Percentiles rank a stretch among this genome's conserved stretches.
These are phyloP conservation scores for Gamsiella multidivaricata DNA, from an alignment of 192 early-diverging fungal species.

Conservation along the genomic window DNA sequence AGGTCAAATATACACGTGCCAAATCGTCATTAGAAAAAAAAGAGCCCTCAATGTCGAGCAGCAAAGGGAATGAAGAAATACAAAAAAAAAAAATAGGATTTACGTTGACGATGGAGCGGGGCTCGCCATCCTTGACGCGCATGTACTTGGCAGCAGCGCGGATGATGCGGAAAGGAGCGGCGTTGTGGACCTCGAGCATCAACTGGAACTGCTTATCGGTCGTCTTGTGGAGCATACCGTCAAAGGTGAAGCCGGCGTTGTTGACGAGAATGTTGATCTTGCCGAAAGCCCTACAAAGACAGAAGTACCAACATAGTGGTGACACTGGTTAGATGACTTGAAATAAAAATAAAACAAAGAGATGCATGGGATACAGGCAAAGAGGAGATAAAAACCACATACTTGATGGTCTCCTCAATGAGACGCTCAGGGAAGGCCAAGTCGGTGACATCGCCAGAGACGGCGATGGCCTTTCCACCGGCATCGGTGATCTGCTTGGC, in stretches of 20 bases:
- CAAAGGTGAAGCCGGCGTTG: slow-evolving; percentile 97
- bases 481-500: slow-evolving; percentile 83
- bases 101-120: slow-evolving; percentile 67
- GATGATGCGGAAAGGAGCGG: slow-evolving; percentile 71
- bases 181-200: slow-evolving; percentile 79
- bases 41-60: too few species aligned
- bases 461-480: slow-evolving; percentile 90
- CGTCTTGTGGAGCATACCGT: slow-evolving; percentile 91
- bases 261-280: slow-evolving; percentile 90
- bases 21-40: too few species aligned
- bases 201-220: slow-evolving; percentile 96
- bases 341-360: too few species aligned
- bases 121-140: slow-evolving; percentile 67
- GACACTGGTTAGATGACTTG: too few species aligned
- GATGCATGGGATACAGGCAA: neutral
- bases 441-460: slow-evolving; percentile 69
- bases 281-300: slow-evolving; percentile 67
- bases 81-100: neutral
- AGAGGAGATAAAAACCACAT: slow-evolving; percentile 14
- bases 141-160: slow-evolving; percentile 68
- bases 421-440: slow-evolving; percentile 65
- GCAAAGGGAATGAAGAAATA: slow-evolving; percentile 65
- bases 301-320: too few species aligned
- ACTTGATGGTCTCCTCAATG: slow-evolving; percentile 65
- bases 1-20: slow-evolving; percentile 64